These are phyloP conservation scores for Phytopythium aichiense DNA, from an alignment of 352 stramenopile genomes.

Conservation along the genomic window DNA sequence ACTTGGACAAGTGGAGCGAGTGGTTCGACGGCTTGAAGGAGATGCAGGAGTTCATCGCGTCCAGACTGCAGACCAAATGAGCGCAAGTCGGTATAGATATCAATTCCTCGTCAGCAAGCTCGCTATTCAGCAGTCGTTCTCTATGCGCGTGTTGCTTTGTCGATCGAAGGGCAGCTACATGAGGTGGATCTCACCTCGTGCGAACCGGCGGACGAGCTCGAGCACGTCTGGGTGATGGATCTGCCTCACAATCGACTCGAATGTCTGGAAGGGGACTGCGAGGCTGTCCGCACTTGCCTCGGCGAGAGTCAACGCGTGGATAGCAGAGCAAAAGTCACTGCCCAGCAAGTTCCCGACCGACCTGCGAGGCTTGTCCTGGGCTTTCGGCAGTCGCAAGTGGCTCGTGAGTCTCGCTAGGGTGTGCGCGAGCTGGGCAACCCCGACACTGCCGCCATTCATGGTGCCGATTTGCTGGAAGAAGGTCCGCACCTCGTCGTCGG, in stretches of 20 bases:
- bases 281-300: neutral
- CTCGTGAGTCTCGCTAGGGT: conserved; percentile 39
- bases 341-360: conserved; percentile 3
- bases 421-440: conserved; percentile 23
- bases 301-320: neutral
- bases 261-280: conserved; percentile 4
- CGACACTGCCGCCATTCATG: conserved; percentile 33
- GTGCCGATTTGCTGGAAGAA: neutral
- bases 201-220: conserved; percentile 47
- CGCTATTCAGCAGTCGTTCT: neutral
- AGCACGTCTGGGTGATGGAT: conserved; percentile 25
- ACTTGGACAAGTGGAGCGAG: conserved; percentile 74
- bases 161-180: conserved; percentile 22
- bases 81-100: neutral
- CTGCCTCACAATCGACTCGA: neutral
- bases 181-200: conserved; percentile 49
- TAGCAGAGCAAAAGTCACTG: conserved; percentile 5
- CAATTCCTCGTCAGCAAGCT: neutral
- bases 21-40: conserved; percentile 79
- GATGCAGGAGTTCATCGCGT: conserved; percentile 46
- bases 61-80: conserved; percentile 16
- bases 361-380: neutral
- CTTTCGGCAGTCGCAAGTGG: conserved; percentile 20
- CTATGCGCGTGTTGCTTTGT: neutral
- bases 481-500: neutral